Conservation (phyloP, 768 basidiomycete species). For the Tricholoma terreum region DNA sequence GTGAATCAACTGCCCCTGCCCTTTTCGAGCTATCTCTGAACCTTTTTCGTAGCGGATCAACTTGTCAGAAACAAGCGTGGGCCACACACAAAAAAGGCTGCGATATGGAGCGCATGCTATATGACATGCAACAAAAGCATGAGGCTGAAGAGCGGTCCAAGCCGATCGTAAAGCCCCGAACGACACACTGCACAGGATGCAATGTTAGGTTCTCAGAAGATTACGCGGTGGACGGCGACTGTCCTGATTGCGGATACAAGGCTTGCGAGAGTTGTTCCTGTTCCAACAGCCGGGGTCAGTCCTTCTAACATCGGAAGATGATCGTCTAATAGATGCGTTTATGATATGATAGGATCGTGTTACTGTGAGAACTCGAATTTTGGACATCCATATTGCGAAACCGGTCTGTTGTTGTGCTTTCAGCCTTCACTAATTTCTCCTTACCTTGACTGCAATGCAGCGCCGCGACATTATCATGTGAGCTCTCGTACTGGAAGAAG, state of each 20-base stretch:
- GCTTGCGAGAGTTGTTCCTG: slow-evolving; percentile 32
- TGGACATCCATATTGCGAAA: slow-evolving; percentile 28
- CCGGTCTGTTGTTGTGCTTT: slow-evolving; percentile 6
- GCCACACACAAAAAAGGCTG: slow-evolving; percentile 31
- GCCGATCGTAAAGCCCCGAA: slow-evolving; percentile 21
- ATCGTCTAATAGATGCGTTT: not conserved
- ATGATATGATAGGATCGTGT: slow-evolving; percentile 33
- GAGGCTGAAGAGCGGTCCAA: slow-evolving; percentile 15
- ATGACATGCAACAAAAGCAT: slow-evolving; percentile 25
- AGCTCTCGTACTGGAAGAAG: slow-evolving; percentile 21
- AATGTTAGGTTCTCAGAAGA: slow-evolving; percentile 23
- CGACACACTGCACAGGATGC: slow-evolving; percentile 32
- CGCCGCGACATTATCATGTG: slow-evolving; percentile 29
- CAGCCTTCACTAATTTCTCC: not conserved
- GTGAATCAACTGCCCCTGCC: slow-evolving; percentile 4
- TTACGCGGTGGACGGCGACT: slow-evolving; percentile 22
- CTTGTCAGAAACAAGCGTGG: slow-evolving; percentile 31
- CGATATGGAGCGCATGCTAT: slow-evolving; percentile 31
- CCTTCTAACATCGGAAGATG: not conserved
- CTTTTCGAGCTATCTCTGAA: not conserved
- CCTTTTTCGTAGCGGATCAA: slow-evolving; percentile 10
- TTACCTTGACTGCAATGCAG: slow-evolving; percentile 10
- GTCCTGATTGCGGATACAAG: slow-evolving; percentile 33
- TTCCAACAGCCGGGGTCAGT: slow-evolving; percentile 24
- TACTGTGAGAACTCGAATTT: slow-evolving; percentile 34